These are phyloP conservation scores for Hemisphaericaspora lyxosophila DNA, from an alignment of 1,139 yeast genomes.

Conservation along the genomic window DNA sequence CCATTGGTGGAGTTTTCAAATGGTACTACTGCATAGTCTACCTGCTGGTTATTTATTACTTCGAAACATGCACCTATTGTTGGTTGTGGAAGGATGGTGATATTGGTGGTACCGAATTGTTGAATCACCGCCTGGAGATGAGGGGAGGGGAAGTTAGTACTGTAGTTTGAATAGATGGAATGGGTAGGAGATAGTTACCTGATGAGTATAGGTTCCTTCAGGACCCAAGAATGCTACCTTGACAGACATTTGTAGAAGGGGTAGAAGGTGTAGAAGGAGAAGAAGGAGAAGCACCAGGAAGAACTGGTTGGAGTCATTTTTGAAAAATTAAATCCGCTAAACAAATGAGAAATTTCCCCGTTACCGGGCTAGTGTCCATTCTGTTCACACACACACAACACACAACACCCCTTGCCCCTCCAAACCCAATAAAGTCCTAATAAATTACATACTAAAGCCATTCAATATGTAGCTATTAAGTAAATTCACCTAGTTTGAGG, in stretches of 20 bases:
- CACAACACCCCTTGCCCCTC: too few species aligned
- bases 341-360: too few species aligned
- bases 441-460: neutral
- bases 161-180: neutral
- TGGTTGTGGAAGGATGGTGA: slow-evolving; percentile 44
- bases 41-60: slow-evolving; percentile 42
- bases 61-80: slow-evolving; percentile 68
- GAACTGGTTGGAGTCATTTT: too few species aligned
- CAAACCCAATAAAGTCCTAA: neutral
- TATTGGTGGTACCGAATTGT: slow-evolving; percentile 52
- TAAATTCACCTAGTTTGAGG: too few species aligned
- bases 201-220: slow-evolving; percentile 86
- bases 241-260: slow-evolving; percentile 19
- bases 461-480: neutral
- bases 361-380: too few species aligned
- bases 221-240: slow-evolving; percentile 83
- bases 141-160: slow-evolving; percentile 13
- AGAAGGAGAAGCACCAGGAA: too few species aligned
- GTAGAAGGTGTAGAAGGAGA: too few species aligned
- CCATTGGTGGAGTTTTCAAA: slow-evolving; percentile 95
- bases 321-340: neutral
- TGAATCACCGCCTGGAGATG: slow-evolving; percentile 70
- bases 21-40: slow-evolving; percentile 82
- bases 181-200: slow-evolving; percentile 48
- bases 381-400: too few species aligned